phyloP scores from a whole-genome alignment of 495 filamentous ascomycete species.

The Penicillium cataractarum region DNA sequence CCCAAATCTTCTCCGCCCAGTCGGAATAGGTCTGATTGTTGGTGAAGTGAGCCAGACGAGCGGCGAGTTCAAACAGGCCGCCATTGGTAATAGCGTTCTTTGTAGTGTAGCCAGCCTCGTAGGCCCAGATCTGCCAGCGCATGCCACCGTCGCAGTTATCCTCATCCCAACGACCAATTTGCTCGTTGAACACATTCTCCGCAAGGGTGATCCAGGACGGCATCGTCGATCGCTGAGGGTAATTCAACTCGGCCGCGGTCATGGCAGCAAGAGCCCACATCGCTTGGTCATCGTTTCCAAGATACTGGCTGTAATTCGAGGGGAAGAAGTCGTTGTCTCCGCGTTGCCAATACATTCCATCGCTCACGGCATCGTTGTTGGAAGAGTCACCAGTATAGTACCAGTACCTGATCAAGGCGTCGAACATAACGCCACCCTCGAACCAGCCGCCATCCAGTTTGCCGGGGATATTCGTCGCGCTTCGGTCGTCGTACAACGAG shows the following conservation, averaged over 20 bases:
- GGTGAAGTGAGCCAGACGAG: conserved; percentile 73
- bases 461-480: conserved; percentile 60
- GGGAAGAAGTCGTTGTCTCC: conserved; percentile 66
- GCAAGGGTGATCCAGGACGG: conserved; percentile 68
- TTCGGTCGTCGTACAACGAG: conserved; percentile 62
- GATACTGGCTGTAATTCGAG: conserved; percentile 53
- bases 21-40: conserved; percentile 67
- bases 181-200: conserved; percentile 72
- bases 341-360: conserved; percentile 63
- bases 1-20: conserved; percentile 71
- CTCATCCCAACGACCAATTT: conserved; percentile 58
- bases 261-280: conserved; percentile 73
- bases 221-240: conserved; percentile 59
- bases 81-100: conserved; percentile 72
- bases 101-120: conserved; percentile 51
- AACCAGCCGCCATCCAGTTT: conserved; percentile 62
- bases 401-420: conserved; percentile 71
- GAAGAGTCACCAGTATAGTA: conserved; percentile 63
- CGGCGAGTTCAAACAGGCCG: conserved; percentile 69
- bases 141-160: conserved; percentile 49
- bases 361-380: conserved; percentile 58
- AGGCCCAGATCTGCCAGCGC: conserved; percentile 52
- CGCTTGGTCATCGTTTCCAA: conserved; percentile 70
- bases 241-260: conserved; percentile 66
- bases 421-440: conserved; percentile 70